A percentile compares a stretch with the other conserved stretches of the same genome.
Conservation (phyloP, 164 flowering plant genomes). For the Magnolia kwangsiensis region DNA sequence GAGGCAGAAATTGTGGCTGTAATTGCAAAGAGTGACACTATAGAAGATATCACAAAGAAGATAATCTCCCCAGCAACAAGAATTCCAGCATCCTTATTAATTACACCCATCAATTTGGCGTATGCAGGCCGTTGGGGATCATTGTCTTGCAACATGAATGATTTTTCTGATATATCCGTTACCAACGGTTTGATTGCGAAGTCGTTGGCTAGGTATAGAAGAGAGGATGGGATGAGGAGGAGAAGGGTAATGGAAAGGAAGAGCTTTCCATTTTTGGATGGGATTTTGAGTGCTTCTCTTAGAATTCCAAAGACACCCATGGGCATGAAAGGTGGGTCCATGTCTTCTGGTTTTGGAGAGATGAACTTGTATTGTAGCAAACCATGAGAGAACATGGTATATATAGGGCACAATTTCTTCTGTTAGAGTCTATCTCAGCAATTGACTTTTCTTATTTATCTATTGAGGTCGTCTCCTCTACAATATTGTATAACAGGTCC, state of each 20-base stretch:
- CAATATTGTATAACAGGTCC: no score
- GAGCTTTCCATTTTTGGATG: conserved; percentile 6
- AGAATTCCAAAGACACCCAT: conserved; percentile 1
- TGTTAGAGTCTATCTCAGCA: no score
- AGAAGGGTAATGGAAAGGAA: conserved; percentile 2
- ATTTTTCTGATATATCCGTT: not conserved
- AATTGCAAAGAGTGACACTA: conserved; percentile 10
- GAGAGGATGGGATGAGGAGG: conserved; percentile 1
- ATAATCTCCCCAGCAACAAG: conserved; percentile 2
- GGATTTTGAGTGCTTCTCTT: not conserved
- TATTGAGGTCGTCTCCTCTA: no score
- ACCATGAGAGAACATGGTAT: not conserved
- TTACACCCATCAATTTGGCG: not conserved
- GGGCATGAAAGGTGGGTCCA: not conserved
- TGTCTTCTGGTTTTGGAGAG: not conserved
- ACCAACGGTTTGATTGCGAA: not conserved
- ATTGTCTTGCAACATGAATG: not conserved
- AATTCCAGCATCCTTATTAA: not conserved
- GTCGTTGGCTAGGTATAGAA: not conserved
- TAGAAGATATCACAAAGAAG: conserved; percentile 10
- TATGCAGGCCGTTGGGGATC: not conserved
- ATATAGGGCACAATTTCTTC: no score
- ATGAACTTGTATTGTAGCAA: not conserved
- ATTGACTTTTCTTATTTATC: no score
- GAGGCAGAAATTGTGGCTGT: conserved; percentile 3